Evolutionary conservation across 2,329 filamentous ascomycete genomes (phyloP), one percentile per base, ranked within the genome.

Genomic region (Colletotrichum nymphaeae): DNA sequence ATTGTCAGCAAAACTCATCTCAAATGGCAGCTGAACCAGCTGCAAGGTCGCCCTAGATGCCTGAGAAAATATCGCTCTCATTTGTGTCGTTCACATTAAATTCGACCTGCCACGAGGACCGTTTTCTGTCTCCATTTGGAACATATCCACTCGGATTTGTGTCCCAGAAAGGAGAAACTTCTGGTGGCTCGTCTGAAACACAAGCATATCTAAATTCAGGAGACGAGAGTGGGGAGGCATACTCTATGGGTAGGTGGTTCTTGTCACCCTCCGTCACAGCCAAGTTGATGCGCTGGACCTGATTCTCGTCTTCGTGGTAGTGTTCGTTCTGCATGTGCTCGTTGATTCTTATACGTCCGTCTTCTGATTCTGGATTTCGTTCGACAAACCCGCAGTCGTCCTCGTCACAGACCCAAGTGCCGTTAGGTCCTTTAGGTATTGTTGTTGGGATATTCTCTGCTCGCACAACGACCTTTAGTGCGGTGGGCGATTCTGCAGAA

Each of bases 381-480:
- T 94, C 90, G 53, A 91, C 86, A 76, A 91, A 91, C 49, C 83
- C 83, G 77, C 93, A 95, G 28, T 88, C 91, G 12, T 90, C 88
- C 74, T 92, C 86, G 5, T 88, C 87, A 77, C 93, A 95, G 1
- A 84, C 84, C 92, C 93, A 95, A 0, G 90, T 90, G 66, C 92
- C 88, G 72, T 90, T 86, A 0, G 90, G 88, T 0, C 89, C 91
- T 42, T 86, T 84, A 0, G 89, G 86, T 3, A 80, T 81, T 8
- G 83, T 82, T 4, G 87, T 86, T 0, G 88, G 88, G 12, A 89
- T 76, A 60, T 81, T 85, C 67, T 90, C 87, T 5, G 87, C 83
- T 30, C 84, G 84, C 11, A 90, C 82, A 14, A 88, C 83, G 19
- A 90, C 78, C 59, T 81, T 84, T 60, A 85, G 79, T 2, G 81